These are phyloP conservation scores for Trichoderma sp. DNA, from an alignment of 2,329 filamentous ascomycete genomes.

Conservation along the genomic window DNA sequence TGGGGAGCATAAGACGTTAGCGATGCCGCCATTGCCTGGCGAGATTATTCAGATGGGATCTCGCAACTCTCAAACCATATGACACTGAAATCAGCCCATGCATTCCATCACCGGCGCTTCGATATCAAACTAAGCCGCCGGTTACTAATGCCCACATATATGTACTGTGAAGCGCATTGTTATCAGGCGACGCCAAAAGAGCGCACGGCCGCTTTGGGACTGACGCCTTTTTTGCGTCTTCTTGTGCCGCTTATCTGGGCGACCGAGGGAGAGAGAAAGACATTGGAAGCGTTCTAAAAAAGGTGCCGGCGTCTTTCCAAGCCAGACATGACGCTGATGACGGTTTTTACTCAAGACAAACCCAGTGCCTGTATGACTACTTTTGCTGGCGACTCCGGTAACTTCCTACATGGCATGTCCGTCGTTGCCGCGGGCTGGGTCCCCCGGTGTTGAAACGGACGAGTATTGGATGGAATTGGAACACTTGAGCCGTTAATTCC, in stretches of 20 bases:
- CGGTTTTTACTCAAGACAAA: background rate
- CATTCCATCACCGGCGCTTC: slow-evolving; percentile 1
- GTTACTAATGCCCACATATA: no score
- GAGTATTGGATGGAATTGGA: background rate
- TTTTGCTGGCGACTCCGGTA: slow-evolving; percentile 15
- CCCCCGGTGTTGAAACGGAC: background rate
- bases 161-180: slow-evolving; percentile 6
- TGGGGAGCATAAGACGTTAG: slow-evolving; percentile 1
- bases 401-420: slow-evolving; percentile 6
- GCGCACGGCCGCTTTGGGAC: slow-evolving; percentile 10
- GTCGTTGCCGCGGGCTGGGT: background rate
- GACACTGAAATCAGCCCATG: slow-evolving; percentile 22
- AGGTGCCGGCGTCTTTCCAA: slow-evolving; percentile 14
- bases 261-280: slow-evolving; percentile 8
- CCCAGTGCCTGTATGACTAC: background rate
- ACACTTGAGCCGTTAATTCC: background rate
- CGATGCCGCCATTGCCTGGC: background rate
- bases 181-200: slow-evolving; percentile 19
- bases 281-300: slow-evolving; percentile 14
- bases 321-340: slow-evolving; percentile 4
- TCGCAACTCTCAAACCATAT: slow-evolving; percentile 8
- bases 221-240: slow-evolving; percentile 1
- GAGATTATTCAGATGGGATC: background rate
- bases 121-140: background rate
- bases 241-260: slow-evolving; percentile 16